A percentile compares a stretch with the other conserved stretches of the same genome.
Evolutionary conservation across 306 rosid genomes (phyloP).

Genomic region (Gynostemma pentaphyllum): DNA sequence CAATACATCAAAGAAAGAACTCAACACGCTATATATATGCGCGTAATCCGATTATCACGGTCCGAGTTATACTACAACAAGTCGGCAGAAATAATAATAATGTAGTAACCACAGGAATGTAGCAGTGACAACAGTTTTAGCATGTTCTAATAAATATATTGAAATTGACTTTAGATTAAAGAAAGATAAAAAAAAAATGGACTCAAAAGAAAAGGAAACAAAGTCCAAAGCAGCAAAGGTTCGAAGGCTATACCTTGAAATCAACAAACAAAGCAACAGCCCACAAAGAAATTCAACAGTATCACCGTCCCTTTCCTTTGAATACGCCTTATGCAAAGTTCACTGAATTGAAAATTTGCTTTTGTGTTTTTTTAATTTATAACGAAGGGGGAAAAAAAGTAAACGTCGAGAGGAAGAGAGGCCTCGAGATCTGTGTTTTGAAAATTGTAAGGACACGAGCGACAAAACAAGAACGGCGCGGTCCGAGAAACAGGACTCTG

Average conservation of each 20-base stretch:
- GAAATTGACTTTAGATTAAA: conserved; percentile 9
- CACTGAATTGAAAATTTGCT: no score
- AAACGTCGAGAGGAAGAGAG: not conserved
- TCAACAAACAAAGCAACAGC: conserved; percentile 26
- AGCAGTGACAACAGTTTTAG: conserved; percentile 20
- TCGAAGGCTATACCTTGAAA: conserved; percentile 28
- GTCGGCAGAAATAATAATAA: conserved; percentile 14
- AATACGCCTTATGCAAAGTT: conserved; percentile 25
- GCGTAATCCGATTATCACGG: conserved; percentile 29
- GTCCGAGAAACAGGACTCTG: conserved; percentile 37
- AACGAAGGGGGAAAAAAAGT: conserved; percentile 26
- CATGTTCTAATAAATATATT: conserved; percentile 11
- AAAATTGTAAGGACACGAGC: conserved; percentile 38
- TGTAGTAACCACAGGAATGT: conserved; percentile 18
- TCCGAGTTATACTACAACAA: conserved; percentile 31
- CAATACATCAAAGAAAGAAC: conserved; percentile 1
- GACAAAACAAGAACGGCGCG: conserved; percentile 54
- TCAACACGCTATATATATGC: conserved; percentile 17
- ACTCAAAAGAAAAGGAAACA: conserved; percentile 26
- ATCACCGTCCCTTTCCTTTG: conserved; percentile 54
- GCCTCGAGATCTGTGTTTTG: conserved; percentile 56
- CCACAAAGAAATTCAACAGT: conserved; percentile 37
- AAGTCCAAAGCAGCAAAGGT: conserved; percentile 21
- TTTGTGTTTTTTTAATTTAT: no score
- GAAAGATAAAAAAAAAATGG: conserved; percentile 3